Evolutionary conservation across 169 alveolate genomes (phyloP).

Genomic region (Pseudocohnilembus persalinus): DNA sequence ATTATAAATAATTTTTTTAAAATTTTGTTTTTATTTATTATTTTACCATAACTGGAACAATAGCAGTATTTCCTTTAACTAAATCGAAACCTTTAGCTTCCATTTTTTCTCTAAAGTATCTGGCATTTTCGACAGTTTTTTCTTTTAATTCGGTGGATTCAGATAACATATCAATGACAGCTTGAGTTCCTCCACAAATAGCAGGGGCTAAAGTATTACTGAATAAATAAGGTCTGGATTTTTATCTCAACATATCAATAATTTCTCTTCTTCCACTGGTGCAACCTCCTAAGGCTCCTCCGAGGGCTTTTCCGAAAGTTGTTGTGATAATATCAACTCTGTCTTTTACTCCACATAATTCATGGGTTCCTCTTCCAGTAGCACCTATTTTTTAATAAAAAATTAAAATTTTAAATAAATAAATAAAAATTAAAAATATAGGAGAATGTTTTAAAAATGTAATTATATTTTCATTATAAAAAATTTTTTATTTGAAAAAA

Average conservation of each 20-base stretch:
- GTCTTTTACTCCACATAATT: constrained; percentile 49
- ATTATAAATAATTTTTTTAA: no score
- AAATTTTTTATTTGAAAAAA: no score
- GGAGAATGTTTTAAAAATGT: no score
- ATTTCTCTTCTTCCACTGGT: constrained; percentile 51
- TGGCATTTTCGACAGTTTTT: constrained; percentile 43
- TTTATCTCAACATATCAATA: constrained; percentile 53
- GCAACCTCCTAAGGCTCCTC: constrained; percentile 78
- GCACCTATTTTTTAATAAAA: no score
- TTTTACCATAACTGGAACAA: constrained; percentile 60
- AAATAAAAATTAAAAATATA: no score
- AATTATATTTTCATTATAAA: no score
- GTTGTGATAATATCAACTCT: constrained; percentile 59
- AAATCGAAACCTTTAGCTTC: constrained; percentile 56
- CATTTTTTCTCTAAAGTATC: constrained; percentile 45
- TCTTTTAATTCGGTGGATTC: constrained; percentile 22
- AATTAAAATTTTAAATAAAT: no score
- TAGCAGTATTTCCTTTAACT: constrained; percentile 59
- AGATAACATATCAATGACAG: constrained; percentile 34
- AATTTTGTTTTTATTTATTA: no score
- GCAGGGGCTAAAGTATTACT: constrained; percentile 72
- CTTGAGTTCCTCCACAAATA: constrained; percentile 58
- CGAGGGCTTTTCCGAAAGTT: constrained; percentile 75
- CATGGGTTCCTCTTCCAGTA: constrained; percentile 71
- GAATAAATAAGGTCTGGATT: constrained; percentile 67